Percentiles rank a stretch among this genome's conserved stretches.
Conservation (phyloP, 345 rosid species). For the Gossypium turneri region DNA sequence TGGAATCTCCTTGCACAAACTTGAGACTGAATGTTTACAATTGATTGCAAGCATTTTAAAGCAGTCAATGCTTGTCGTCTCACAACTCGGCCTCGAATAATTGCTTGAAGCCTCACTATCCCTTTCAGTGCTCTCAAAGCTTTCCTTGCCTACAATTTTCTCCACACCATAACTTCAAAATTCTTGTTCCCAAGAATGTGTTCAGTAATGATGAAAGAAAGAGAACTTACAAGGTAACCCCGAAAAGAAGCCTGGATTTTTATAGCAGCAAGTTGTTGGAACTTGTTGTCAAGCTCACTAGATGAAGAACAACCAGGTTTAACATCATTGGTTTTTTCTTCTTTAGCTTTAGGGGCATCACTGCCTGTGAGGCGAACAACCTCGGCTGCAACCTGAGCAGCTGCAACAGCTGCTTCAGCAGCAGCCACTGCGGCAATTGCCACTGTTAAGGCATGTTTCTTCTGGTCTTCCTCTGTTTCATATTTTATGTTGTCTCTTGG, state of each 20-base stretch:
- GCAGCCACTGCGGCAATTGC: slow-evolving; percentile 53
- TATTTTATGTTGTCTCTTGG: slow-evolving; percentile 12
- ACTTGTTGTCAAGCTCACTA: slow-evolving; percentile 19
- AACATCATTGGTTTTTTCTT: slow-evolving; percentile 17
- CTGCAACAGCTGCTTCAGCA: slow-evolving; percentile 54
- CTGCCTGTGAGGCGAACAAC: slow-evolving; percentile 39
- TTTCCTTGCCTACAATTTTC: slow-evolving; percentile 63
- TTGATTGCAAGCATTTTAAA: slow-evolving; percentile 75
- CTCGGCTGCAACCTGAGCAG: slow-evolving; percentile 52
- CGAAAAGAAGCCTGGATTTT: slow-evolving; percentile 68
- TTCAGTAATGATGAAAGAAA: too few relatives aligned
- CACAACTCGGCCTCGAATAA: slow-evolving; percentile 69
- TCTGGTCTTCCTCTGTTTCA: slow-evolving; percentile 36
- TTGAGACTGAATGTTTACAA: slow-evolving; percentile 74
- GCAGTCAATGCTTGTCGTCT: slow-evolving; percentile 76
- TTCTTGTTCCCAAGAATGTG: not conserved
- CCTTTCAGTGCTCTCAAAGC: slow-evolving; percentile 85
- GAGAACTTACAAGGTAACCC: slow-evolving; percentile 65
- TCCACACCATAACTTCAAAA: not conserved
- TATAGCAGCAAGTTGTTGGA: slow-evolving; percentile 43
- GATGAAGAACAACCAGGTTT: slow-evolving; percentile 14
- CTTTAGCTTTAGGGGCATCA: slow-evolving; percentile 15
- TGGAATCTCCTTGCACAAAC: slow-evolving; percentile 57
- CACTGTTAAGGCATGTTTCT: slow-evolving; percentile 41
- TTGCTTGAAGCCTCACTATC: slow-evolving; percentile 85